Evolutionary conservation across 768 basidiomycete genomes (phyloP).

Genomic region (Tylopilus sp.): DNA sequence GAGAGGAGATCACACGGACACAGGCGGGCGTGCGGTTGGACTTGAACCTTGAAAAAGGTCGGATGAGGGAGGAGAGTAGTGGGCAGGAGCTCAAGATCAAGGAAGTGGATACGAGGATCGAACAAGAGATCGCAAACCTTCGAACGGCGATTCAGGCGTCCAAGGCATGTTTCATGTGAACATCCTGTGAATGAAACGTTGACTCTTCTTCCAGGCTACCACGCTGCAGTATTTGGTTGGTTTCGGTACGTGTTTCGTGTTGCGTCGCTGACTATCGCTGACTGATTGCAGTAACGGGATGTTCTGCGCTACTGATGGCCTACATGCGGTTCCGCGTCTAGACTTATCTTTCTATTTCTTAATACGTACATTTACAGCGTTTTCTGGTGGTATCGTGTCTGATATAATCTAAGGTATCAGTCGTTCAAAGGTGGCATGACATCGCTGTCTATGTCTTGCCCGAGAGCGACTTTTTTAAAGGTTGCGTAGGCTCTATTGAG

Average conservation of each 20-base stretch:
- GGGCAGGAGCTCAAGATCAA: slow-evolving; percentile 94
- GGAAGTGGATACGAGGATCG: slow-evolving; percentile 95
- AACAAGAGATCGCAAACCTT: slow-evolving; percentile 89
- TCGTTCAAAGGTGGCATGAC: slow-evolving; percentile 63
- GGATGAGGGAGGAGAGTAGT: slow-evolving; percentile 90
- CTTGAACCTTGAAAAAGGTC: slow-evolving; percentile 93
- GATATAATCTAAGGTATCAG: slow-evolving; percentile 20
- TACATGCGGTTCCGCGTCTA: slow-evolving; percentile 68
- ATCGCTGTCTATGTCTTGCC: slow-evolving; percentile 60
- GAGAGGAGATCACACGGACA: slow-evolving; percentile 88
- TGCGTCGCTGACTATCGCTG: slow-evolving; percentile 3
- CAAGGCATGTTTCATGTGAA: slow-evolving; percentile 48
- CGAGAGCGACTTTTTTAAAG: slow-evolving; percentile 76
- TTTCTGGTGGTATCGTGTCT: background rate
- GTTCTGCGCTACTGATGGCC: slow-evolving; percentile 83
- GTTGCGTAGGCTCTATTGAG: slow-evolving; percentile 75
- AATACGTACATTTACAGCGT: background rate
- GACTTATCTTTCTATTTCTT: background rate
- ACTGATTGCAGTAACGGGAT: slow-evolving; percentile 63
- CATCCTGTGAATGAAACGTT: background rate
- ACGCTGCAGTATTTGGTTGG: slow-evolving; percentile 86
- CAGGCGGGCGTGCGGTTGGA: slow-evolving; percentile 93
- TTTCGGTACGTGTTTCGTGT: slow-evolving; percentile 55
- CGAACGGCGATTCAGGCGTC: slow-evolving; percentile 82
- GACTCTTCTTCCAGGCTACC: slow-evolving; percentile 51